A percentile compares a stretch with the other conserved stretches of the same genome.
Conservation (phyloP, 441 rosid genomes). For the Pelargonium exstipulatum region DNA sequence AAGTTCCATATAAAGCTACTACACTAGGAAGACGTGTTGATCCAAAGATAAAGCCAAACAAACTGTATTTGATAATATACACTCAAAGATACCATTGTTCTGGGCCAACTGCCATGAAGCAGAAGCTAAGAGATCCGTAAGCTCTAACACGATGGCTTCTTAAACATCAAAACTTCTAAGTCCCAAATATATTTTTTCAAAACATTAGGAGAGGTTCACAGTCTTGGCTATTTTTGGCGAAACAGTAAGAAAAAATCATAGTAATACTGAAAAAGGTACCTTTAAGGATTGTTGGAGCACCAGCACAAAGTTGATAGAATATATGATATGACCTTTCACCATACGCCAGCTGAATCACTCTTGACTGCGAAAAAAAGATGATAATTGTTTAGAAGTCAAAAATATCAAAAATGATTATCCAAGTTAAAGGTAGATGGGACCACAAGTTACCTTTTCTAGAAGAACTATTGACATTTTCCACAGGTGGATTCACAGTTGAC, state of each 20-base stretch:
- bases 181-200: neutral
- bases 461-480: constrained; percentile 45
- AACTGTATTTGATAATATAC: neutral
- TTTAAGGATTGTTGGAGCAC: constrained; percentile 76
- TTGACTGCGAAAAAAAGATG: constrained; percentile 56
- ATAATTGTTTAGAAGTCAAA: constrained; percentile 29
- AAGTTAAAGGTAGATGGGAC: constrained; percentile 20
- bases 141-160: constrained; percentile 1
- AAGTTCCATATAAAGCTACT: neutral
- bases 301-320: constrained; percentile 93
- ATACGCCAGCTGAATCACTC: constrained; percentile 79
- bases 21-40: neutral
- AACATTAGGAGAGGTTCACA: neutral
- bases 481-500: constrained; percentile 23
- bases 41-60: neutral
- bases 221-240: constrained; percentile 3
- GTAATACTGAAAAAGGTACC: constrained; percentile 36
- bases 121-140: constrained; percentile 7
- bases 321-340: constrained; percentile 94
- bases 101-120: neutral
- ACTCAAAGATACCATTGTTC: neutral
- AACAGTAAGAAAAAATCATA: neutral
- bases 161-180: constrained; percentile 12
- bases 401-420: constrained; percentile 15
- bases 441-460: constrained; percentile 75